Conservation (phyloP, 345 rosid species). For the Angophora floribunda region DNA sequence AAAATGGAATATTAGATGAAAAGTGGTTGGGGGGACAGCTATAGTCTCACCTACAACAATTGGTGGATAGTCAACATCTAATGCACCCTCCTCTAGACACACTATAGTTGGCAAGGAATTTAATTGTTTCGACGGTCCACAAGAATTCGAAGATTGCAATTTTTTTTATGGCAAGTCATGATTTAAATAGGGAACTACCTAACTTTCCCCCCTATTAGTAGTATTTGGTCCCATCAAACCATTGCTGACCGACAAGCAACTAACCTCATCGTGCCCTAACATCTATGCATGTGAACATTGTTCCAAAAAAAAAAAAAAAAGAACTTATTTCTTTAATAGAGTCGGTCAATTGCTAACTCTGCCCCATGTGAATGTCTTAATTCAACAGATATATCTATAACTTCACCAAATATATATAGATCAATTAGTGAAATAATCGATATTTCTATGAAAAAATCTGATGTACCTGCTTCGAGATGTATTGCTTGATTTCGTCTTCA, state of each 20-base stretch:
- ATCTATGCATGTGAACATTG: not conserved
- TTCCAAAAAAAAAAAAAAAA: not conserved
- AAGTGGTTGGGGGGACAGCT: not conserved
- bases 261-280: not conserved
- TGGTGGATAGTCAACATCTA: not conserved
- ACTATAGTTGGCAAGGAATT: not conserved
- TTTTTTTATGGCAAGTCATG: not conserved
- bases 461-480: constrained; percentile 70
- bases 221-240: not conserved
- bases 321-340: not conserved
- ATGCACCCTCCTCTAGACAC: not conserved
- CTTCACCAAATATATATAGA: not conserved
- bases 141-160: not conserved
- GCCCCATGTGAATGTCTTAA: not conserved
- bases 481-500: constrained; percentile 68
- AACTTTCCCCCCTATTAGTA: not conserved
- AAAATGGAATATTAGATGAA: not conserved
- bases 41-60: not conserved
- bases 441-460: not conserved
- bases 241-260: not conserved
- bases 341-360: not conserved
- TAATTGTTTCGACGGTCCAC: not conserved
- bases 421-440: not conserved
- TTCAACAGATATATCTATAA: not conserved
- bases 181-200: not conserved